Evolutionary conservation across 768 basidiomycete genomes (phyloP).

Genomic region (Lepiota brunneoincarnata): DNA sequence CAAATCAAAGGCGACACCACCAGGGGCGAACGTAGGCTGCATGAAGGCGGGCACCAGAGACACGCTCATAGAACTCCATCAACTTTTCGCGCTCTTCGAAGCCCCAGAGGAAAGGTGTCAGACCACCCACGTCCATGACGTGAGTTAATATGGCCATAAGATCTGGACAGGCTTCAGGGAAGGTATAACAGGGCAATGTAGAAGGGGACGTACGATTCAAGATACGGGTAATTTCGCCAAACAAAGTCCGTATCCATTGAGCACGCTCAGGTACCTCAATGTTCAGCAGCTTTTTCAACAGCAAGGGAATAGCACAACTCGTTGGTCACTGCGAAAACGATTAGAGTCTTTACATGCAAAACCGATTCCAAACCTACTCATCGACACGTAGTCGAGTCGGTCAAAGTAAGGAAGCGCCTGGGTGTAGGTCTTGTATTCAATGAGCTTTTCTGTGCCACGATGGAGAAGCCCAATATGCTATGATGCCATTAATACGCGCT

Average conservation of each 20-base stretch:
- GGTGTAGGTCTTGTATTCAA: slow-evolving; percentile 97
- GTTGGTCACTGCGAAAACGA: slow-evolving; percentile 80
- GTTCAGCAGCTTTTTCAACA: slow-evolving; percentile 96
- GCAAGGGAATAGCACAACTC: slow-evolving; percentile 96
- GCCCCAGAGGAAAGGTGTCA: slow-evolving; percentile 99
- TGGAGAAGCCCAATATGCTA: slow-evolving; percentile 95
- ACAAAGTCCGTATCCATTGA: slow-evolving; percentile 96
- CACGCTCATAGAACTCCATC: slow-evolving; percentile 99
- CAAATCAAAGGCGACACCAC: slow-evolving; percentile 96
- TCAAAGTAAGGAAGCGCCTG: slow-evolving; percentile 99
- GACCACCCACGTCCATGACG: slow-evolving; percentile 95
- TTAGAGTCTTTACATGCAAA: slow-evolving; percentile 2
- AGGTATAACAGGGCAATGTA: slow-evolving; percentile 6
- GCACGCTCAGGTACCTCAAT: slow-evolving; percentile 96
- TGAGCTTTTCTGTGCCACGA: slow-evolving; percentile 97
- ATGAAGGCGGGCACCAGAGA: slow-evolving; percentile 95
- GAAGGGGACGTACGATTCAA: slow-evolving; percentile 69
- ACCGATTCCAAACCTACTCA: slow-evolving; percentile 64
- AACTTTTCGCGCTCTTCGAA: slow-evolving; percentile 99
- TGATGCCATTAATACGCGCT: slow-evolving; percentile 10
- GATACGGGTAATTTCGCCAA: slow-evolving; percentile 95
- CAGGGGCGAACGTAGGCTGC: slow-evolving; percentile 97
- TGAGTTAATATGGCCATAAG: slow-evolving; percentile 96
- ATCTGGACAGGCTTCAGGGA: slow-evolving; percentile 42
- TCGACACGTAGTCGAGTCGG: slow-evolving; percentile 97